Percentiles rank a stretch among this genome's conserved stretches.
Conservation (phyloP, 352 stramenopile genomes). For the Globisporangium perplexum region DNA sequence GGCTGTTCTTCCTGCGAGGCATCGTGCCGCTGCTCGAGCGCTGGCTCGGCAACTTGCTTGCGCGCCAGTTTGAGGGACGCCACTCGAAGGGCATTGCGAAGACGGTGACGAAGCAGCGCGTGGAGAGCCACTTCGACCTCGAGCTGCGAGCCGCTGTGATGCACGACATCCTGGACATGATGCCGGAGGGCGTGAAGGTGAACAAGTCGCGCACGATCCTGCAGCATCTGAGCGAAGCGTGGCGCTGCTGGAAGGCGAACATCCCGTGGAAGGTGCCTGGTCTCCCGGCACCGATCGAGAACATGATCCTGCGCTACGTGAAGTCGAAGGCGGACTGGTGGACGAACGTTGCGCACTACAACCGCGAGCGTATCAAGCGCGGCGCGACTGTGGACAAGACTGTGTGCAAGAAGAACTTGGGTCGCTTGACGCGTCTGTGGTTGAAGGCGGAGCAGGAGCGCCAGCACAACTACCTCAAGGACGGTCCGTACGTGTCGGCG, state of each 20-base stretch:
- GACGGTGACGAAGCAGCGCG: slow-evolving; percentile 99
- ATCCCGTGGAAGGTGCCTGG: slow-evolving; percentile 99
- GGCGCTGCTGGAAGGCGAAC: slow-evolving; percentile 98
- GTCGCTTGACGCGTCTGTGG: slow-evolving; percentile 97
- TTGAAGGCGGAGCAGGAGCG: slow-evolving; percentile 99
- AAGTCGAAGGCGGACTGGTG: slow-evolving; percentile 98
- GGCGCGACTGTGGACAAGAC: slow-evolving; percentile 99
- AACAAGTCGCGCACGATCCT: slow-evolving; percentile 99
- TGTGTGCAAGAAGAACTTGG: slow-evolving; percentile 99
- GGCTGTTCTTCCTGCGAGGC: slow-evolving; percentile 99
- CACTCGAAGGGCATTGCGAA: slow-evolving; percentile 98
- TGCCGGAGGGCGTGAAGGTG: slow-evolving; percentile 99
- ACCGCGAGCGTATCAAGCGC: slow-evolving; percentile 99
- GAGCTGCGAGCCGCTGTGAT: slow-evolving; percentile 99
- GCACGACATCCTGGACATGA: slow-evolving; percentile 99
- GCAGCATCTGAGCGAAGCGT: slow-evolving; percentile 98
- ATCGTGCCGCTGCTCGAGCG: slow-evolving; percentile 98
- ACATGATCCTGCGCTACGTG: slow-evolving; percentile 99
- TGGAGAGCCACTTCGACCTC: slow-evolving; percentile 99
- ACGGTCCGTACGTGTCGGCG: slow-evolving; percentile 97
- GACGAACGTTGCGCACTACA: slow-evolving; percentile 99
- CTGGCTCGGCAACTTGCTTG: slow-evolving; percentile 99
- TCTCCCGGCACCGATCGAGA: slow-evolving; percentile 98
- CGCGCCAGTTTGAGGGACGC: slow-evolving; percentile 98
- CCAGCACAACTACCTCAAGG: slow-evolving; percentile 99